These are phyloP conservation scores for Brachypodium distachyon DNA, from an alignment of 202 grass and related monocot genomes.

Conservation along the genomic window DNA sequence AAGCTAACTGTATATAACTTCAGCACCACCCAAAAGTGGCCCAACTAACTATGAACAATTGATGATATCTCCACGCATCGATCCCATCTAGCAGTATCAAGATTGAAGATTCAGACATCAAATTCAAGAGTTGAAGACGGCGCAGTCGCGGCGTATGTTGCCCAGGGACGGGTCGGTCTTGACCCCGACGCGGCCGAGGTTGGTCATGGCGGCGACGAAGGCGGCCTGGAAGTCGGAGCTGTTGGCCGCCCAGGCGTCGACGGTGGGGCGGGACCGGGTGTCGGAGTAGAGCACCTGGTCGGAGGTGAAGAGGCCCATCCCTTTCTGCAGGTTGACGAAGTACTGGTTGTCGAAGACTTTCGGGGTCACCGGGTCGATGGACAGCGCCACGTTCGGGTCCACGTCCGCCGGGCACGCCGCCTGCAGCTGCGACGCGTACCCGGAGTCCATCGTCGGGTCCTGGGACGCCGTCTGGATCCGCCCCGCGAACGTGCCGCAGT, in stretches of 20 bases:
- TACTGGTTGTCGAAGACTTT: conserved; percentile 82
- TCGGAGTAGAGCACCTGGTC: conserved; percentile 86
- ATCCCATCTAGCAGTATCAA: neutral
- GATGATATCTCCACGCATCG: neutral
- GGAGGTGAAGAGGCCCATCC: conserved; percentile 63
- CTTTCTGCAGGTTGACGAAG: conserved; percentile 76
- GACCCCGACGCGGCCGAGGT: conserved; percentile 74
- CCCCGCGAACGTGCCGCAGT: conserved; percentile 58
- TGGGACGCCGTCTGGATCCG: conserved; percentile 37
- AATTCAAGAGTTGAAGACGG: conserved; percentile 41
- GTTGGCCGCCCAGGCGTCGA: conserved; percentile 59
- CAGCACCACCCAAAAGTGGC: neutral
- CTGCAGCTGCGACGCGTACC: conserved; percentile 59
- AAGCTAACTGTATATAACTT: conserved; percentile 2
- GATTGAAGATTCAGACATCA: neutral
- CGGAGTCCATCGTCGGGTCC: conserved; percentile 62
- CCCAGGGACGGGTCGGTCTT: conserved; percentile 67
- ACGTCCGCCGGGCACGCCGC: conserved; percentile 59
- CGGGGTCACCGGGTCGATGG: conserved; percentile 62
- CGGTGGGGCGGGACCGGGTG: conserved; percentile 40
- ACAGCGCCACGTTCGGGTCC: conserved; percentile 59
- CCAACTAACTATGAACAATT: conserved; percentile 1
- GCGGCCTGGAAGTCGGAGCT: conserved; percentile 37
- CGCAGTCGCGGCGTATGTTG: conserved; percentile 73
- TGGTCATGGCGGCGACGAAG: conserved; percentile 66